Percentiles rank a stretch among this genome's conserved stretches.
Conservation (phyloP, 805 yeast genomes). For the Maudiozyma serrabonitensis region DNA sequence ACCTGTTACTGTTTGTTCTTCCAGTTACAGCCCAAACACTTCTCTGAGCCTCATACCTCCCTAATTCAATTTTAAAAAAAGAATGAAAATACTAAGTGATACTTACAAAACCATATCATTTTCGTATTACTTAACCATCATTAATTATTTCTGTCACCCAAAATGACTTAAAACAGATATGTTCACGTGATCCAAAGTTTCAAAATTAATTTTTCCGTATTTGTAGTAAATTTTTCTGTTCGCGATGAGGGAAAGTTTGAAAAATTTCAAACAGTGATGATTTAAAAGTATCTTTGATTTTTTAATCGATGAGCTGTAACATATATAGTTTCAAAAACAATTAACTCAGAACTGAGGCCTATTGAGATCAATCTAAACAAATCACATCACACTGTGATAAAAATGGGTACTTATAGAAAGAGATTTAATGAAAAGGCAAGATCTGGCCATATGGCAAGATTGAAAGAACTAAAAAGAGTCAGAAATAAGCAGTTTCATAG, state of each 20-base stretch:
- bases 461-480: slow-evolving; percentile 53
- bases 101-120: no score
- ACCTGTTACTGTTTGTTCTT: no score
- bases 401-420: slow-evolving; percentile 74
- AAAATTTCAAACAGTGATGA: background rate
- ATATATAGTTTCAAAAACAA: background rate
- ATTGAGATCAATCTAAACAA: background rate
- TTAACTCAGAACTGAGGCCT: background rate
- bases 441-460: slow-evolving; percentile 73
- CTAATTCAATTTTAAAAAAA: no score
- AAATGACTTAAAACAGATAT: no score
- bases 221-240: background rate
- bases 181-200: no score
- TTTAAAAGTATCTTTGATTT: no score
- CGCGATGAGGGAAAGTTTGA: slow-evolving; percentile 6
- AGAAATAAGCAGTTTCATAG: slow-evolving; percentile 61
- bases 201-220: no score
- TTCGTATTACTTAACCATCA: no score
- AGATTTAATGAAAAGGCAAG: slow-evolving; percentile 82
- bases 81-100: no score
- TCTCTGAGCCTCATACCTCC: no score
- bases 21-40: no score
- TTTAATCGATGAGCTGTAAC: background rate
- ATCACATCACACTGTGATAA: background rate
- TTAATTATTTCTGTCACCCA: no score